Conservation (phyloP, 2,329 filamentous ascomycete species). For the Paecilomyces variotii region DNA sequence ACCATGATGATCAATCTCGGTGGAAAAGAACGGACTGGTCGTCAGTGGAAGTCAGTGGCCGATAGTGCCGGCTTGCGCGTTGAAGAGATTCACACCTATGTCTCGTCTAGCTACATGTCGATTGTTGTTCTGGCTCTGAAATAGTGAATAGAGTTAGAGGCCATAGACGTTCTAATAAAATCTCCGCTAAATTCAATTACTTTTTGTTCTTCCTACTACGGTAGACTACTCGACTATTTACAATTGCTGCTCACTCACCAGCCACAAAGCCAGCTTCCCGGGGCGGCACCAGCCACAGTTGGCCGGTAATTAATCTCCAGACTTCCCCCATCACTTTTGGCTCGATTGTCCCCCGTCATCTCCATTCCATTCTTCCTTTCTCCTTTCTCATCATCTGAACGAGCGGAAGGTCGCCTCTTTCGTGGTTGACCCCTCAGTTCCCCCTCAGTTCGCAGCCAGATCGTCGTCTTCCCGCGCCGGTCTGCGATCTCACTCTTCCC, state of each 20-base stretch:
- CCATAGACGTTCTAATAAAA: too few species aligned
- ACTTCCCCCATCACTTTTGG: background rate
- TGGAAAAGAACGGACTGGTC: slow-evolving; percentile 24
- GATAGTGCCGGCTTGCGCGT: slow-evolving; percentile 5
- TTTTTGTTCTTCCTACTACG: too few species aligned
- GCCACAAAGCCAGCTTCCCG: slow-evolving; percentile 8
- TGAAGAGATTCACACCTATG: too few species aligned
- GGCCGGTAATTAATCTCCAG: slow-evolving; percentile 3
- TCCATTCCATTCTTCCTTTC: background rate
- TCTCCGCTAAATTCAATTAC: too few species aligned
- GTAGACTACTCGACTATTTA: too few species aligned
- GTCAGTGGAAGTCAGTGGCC: slow-evolving; percentile 21
- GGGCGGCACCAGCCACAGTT: slow-evolving; percentile 6
- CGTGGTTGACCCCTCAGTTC: background rate
- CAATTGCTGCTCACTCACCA: slow-evolving; percentile 2
- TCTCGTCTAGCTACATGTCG: too few species aligned
- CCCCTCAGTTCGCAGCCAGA: background rate
- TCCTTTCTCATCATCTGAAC: background rate
- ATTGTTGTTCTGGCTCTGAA: too few species aligned
- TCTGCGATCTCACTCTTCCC: background rate
- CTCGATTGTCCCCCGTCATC: background rate
- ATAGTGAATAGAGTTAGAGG: too few species aligned
- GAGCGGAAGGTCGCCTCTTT: background rate
- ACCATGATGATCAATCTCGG: slow-evolving; percentile 29
- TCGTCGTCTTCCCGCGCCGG: background rate